Base-by-base conservation (phyloP, 176 grass and related monocot species). In the Zizania latifolia region DNA sequence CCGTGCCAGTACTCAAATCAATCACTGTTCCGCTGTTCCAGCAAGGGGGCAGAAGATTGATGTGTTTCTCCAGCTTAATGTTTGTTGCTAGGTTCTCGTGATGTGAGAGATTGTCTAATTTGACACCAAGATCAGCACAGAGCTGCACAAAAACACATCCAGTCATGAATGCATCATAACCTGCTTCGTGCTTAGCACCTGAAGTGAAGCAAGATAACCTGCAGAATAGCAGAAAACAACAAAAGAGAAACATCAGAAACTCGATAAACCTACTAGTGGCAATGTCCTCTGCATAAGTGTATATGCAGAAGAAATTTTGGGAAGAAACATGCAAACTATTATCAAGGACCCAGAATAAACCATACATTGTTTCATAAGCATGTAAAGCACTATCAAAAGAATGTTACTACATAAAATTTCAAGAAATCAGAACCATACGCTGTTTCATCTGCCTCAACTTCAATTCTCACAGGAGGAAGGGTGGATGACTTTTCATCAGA, bases 111-210 rank as follows among this genome's bases (percentile, higher is more conserved):
- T 87, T 71, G 38, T 90, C 77, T 79, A 93, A 91, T 72, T 93
- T 92, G 70, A 98, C 66, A 51, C 62, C 84, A 56, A 94, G 75
- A 65, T 89, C 83, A 73, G 68, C 14, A 59, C 91, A 98, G 33
- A 86, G 72, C 80, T 94, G 91, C 0, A 75, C 86, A 46, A 98
- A 98, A 55, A 98, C 76, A 82, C 94, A 94, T 71, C 94, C 94
- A 32, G 94, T 93, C 94, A 98, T 98, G 83, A 92, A 98, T 40
- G 94, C 91, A 86, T 98, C 94, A 55, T 89, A 98, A 27, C 94
- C 91, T 78, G 94, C 94, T 84, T 98, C 91, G 13, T 98, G 94
- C 70, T 94, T 93, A 32, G 89, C 85, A 74, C 91, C 94, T 30
- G 94, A 94, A 65, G 88, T 83, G 72, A 97, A 97, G 76, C 62